Base-by-base conservation (phyloP, 83 land plant species). In the Thuja plicata region DNA sequence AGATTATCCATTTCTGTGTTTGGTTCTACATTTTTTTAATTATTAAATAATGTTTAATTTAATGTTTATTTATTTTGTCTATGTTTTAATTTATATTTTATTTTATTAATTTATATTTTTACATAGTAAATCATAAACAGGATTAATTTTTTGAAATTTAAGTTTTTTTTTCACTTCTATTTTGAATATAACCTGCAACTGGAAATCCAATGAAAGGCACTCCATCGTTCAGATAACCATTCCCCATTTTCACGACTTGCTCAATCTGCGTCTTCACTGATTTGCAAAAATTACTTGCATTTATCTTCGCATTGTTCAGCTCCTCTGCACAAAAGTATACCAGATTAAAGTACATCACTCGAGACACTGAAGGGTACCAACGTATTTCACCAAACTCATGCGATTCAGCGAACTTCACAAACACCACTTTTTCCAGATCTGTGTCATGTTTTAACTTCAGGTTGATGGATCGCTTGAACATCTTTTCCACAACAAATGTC, bases 381-480 rank as follows among this genome's bases (percentile, higher is more conserved):
- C 4, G 50, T 37, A 91, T 73, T 27, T 35, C 78, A 4, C 87
- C 91, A 70, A 89, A 91, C 81, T 91, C 91, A 66, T 89, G 84
- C 12, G 16, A 77, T 10, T 27, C n/a, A n/a, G 91, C 91, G 40
- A 87, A 54, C 5, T 55, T 83, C 24, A 46, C 10, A 1, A 87
- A 37, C 66, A 32, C n/a, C n/a, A n/a, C 21, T 3, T 76, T 88
- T 11, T 89, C 90, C 0, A 87, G 43, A 5, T 45, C 35, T 55
- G 48, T 77, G 1, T 89, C 91, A 34, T 45, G 70, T 21, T 32
- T 48, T 5, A 66, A 3, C n/a, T 80, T 87, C 66, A 78, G 78
- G 10, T 60, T 41, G 15, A 88, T 77, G 3, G 91, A 90, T 13
- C 91, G 82, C 81, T 90, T 90, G 90, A 90, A 88, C 87, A 90